Percentiles rank a stretch among this genome's conserved stretches.
These are phyloP conservation scores for Chaetomium sp. DNA, from an alignment of 2,329 filamentous ascomycete genomes.

Conservation along the genomic window DNA sequence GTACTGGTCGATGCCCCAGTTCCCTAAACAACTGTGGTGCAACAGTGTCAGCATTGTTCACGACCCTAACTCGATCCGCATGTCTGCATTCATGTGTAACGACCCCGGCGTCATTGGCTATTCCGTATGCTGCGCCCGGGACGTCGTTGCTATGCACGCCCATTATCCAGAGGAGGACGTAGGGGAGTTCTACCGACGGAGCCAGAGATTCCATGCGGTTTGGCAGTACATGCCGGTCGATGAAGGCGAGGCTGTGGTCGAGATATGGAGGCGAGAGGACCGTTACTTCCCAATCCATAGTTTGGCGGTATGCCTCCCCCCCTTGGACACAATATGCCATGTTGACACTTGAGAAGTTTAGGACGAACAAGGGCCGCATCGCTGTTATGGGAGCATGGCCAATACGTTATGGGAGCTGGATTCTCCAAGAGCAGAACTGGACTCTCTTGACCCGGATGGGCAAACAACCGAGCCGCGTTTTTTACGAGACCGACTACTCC, in stretches of 20 bases:
- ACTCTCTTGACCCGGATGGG: background rate
- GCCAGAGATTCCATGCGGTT: background rate
- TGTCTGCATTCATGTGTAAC: background rate
- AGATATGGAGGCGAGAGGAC: background rate
- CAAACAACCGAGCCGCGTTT: background rate
- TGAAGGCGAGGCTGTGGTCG: background rate
- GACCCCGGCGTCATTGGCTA: slow-evolving; percentile 1
- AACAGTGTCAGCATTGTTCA: background rate
- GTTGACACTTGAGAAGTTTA: background rate
- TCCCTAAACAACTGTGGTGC: too few species aligned
- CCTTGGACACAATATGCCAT: background rate
- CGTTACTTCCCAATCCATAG: background rate
- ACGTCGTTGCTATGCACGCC: background rate
- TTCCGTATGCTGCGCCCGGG: background rate
- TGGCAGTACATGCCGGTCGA: slow-evolving; percentile 5
- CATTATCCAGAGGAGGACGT: background rate
- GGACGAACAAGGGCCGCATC: background rate
- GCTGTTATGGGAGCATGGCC: background rate
- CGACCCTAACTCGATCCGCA: background rate
- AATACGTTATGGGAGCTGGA: too few species aligned
- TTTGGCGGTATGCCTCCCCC: background rate
- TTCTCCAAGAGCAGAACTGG: too few species aligned
- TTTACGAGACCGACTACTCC: background rate
- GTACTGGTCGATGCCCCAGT: too few species aligned
- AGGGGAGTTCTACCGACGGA: background rate